These are phyloP conservation scores for Camelina laxa DNA, from an alignment of 345 rosid genomes.

Conservation along the genomic window DNA sequence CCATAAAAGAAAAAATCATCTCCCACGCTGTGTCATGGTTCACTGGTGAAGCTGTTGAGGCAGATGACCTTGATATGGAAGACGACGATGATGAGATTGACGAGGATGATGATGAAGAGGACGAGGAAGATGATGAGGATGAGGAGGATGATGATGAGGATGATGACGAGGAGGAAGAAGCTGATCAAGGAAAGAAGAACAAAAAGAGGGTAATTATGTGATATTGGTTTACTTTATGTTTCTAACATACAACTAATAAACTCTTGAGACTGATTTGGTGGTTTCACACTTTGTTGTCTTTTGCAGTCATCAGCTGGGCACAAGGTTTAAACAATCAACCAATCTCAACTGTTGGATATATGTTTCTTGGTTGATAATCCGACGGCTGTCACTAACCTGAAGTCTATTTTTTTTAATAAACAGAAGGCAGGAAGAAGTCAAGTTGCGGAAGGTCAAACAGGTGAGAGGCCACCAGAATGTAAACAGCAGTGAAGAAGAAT, in stretches of 20 bases:
- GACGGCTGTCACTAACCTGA: constrained; percentile 5
- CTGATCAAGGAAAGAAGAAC: constrained; percentile 51
- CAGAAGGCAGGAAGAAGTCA: constrained; percentile 67
- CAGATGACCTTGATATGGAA: constrained; percentile 66
- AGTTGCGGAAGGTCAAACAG: constrained; percentile 57
- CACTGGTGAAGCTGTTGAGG: constrained; percentile 92
- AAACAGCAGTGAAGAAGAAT: constrained; percentile 78
- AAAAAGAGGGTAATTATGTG: constrained; percentile 56
- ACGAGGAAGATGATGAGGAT: constrained; percentile 47
- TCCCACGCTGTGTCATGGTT: constrained; percentile 98
- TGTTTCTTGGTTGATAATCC: background rate
- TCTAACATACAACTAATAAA: background rate
- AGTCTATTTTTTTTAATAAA: constrained; percentile 2
- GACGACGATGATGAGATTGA: constrained; percentile 56
- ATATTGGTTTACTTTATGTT: constrained; percentile 1
- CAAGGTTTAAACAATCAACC: constrained; percentile 51
- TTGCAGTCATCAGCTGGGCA: constrained; percentile 60
- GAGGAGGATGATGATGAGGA: constrained; percentile 68
- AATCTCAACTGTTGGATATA: background rate
- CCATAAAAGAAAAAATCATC: constrained; percentile 83
- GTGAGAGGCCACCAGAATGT: constrained; percentile 95
- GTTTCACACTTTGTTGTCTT: constrained; percentile 32
- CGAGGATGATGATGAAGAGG: constrained; percentile 53
- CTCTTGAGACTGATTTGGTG: constrained; percentile 23
- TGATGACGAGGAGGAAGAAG: constrained; percentile 60